phyloP scores from a whole-genome alignment of 306 rosid species.

The Cucumis cinereus region DNA sequence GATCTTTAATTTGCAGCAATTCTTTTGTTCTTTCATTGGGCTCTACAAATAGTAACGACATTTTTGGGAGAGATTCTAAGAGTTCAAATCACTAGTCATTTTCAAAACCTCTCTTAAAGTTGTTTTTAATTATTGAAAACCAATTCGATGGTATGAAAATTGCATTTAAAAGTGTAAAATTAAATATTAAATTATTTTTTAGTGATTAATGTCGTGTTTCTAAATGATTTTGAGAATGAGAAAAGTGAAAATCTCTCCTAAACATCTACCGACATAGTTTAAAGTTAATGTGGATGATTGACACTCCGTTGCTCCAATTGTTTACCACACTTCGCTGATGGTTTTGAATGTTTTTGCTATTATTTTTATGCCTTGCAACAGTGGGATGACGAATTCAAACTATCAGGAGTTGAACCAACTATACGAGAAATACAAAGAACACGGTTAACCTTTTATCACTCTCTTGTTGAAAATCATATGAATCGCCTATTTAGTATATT shows the following conservation, averaged over 20 bases:
- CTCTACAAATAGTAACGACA: not conserved
- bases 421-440: constrained; percentile 54
- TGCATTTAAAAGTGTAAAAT: too few relatives aligned
- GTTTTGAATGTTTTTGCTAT: not conserved
- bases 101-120: too few relatives aligned
- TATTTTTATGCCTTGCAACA: constrained; percentile 8
- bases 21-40: not conserved
- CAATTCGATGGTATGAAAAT: too few relatives aligned
- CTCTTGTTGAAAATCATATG: not conserved
- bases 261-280: not conserved
- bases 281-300: not conserved
- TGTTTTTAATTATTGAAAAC: too few relatives aligned
- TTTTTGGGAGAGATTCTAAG: too few relatives aligned
- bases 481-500: not conserved
- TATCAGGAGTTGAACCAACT: constrained; percentile 73
- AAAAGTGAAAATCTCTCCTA: too few relatives aligned
- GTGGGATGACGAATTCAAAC: constrained; percentile 82
- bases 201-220: too few relatives aligned
- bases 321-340: not conserved
- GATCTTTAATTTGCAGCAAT: not conserved
- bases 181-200: too few relatives aligned
- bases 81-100: too few relatives aligned
- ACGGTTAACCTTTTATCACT: constrained; percentile 25
- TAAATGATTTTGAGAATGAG: too few relatives aligned
- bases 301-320: not conserved